Base-by-base conservation (phyloP, 257 asterid species). In the Nemophila menziesii region DNA sequence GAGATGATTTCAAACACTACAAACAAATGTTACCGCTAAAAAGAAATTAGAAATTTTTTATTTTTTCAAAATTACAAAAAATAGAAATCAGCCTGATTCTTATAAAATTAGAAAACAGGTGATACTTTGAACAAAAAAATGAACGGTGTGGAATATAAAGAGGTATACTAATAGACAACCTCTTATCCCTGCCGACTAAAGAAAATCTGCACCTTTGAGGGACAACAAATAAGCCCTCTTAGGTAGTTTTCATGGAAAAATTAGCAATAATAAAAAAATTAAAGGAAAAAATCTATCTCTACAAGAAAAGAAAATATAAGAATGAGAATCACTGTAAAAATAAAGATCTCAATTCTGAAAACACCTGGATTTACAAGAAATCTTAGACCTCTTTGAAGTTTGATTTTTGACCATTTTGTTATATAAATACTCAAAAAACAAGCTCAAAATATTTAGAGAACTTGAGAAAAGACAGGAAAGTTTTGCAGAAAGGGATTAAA, bases 401-500 rank as follows among this genome's bases (percentile, higher is more conserved):
- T 70, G 93, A 60, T 60, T 67, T 51, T 51, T 39, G 42, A 43
- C 17, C 56, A 50, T 48, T 24, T 44, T 43, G n/a, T 24, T 2
- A 20, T 39, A 43, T 46, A 55, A 15, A 11, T n/a, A n/a, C 18
- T 2, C 12, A 56, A 24, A 52, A 54, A 46, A 56, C 80, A 72
- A 75, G 65, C 84, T 60, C 60, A 52, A 36, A 29, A 29, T 2
- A 44, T 59, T 43, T 52, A 52, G 57, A 62, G 65, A 53, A 47
- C 43, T 5, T 36, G 44, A 33, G 59, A 57, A 71, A 70, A 64
- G 65, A 58, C 92, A 81, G 84, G 66, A 41, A 10, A 70, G 77
- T 58, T 61, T n/a, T 44, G 48, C 86, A 85, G 93, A 81, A 80
- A 73, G 95, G 86, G 87, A 80, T 68, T 77, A 4, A 58, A 69